These are phyloP conservation scores for Glycine latifolia DNA, from an alignment of 306 rosid species.

Conservation along the genomic window DNA sequence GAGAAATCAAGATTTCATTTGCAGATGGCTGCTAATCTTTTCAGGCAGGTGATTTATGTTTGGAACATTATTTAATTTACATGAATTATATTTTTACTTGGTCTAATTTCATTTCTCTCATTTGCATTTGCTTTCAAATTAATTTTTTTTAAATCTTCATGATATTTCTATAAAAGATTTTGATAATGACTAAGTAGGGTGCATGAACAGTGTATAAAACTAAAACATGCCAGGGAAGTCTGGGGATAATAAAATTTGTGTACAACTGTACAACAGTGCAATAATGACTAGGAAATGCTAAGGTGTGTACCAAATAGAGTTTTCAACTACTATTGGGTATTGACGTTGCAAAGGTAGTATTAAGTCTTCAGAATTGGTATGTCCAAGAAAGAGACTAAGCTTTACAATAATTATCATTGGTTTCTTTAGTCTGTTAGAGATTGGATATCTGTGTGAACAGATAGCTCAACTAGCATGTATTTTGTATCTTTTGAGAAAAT, in stretches of 20 bases:
- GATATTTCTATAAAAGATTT: slow-evolving; percentile 17
- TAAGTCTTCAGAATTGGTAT: slow-evolving; percentile 15
- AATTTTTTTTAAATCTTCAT: neutral
- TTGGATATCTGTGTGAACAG: slow-evolving; percentile 8
- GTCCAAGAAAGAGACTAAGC: neutral
- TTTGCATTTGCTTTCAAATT: neutral
- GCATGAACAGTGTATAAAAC: neutral
- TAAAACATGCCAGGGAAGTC: slow-evolving; percentile 1
- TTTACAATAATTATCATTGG: slow-evolving; percentile 29
- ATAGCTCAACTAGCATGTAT: neutral
- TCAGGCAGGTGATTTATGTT: slow-evolving; percentile 61
- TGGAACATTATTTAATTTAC: slow-evolving; percentile 20
- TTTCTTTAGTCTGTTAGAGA: slow-evolving; percentile 36
- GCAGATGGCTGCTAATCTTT: slow-evolving; percentile 78
- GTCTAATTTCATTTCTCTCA: slow-evolving; percentile 12
- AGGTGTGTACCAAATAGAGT: neutral
- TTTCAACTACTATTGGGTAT: neutral
- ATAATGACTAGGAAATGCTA: slow-evolving; percentile 19
- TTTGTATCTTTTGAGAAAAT: slow-evolving; percentile 16
- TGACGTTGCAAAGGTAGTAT: neutral
- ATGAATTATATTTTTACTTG: neutral
- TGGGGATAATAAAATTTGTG: neutral
- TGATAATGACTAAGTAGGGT: neutral
- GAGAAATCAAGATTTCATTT: slow-evolving; percentile 73
- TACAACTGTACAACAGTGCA: neutral